A percentile compares a stretch with the other conserved stretches of the same genome.
Conservation (phyloP, 768 basidiomycete species). For the Leccinum sublutescens region DNA sequence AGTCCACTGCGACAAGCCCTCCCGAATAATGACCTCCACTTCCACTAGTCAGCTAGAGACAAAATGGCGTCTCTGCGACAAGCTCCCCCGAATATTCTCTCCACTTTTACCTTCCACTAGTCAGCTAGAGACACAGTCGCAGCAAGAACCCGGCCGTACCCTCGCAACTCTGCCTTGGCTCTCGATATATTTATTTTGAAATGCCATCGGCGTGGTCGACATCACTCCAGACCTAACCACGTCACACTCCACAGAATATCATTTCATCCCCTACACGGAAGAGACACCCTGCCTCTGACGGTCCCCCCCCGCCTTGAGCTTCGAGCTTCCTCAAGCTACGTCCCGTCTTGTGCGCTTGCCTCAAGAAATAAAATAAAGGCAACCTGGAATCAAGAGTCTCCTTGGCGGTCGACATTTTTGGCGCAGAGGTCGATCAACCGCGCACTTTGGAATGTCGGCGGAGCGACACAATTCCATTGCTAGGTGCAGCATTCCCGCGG, state of each 20-base stretch:
- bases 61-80: neutral
- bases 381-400: neutral
- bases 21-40: too few species aligned
- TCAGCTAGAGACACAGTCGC: too few species aligned
- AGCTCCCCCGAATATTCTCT: neutral
- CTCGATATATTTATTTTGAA: neutral
- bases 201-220: slow-evolving; percentile 2
- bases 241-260: slow-evolving; percentile 3
- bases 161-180: neutral
- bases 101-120: too few species aligned
- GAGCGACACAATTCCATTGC: neutral
- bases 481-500: neutral
- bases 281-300: neutral
- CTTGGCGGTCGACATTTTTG: neutral
- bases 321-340: neutral
- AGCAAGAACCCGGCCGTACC: neutral
- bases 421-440: neutral
- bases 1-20: neutral
- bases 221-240: neutral
- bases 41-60: too few species aligned
- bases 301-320: neutral
- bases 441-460: slow-evolving; percentile 7
- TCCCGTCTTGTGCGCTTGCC: neutral
- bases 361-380: neutral
- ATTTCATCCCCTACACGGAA: neutral